Evolutionary conservation across 129 eudicot species (phyloP).

Genomic region (Helichrysum umbraculigerum): DNA sequence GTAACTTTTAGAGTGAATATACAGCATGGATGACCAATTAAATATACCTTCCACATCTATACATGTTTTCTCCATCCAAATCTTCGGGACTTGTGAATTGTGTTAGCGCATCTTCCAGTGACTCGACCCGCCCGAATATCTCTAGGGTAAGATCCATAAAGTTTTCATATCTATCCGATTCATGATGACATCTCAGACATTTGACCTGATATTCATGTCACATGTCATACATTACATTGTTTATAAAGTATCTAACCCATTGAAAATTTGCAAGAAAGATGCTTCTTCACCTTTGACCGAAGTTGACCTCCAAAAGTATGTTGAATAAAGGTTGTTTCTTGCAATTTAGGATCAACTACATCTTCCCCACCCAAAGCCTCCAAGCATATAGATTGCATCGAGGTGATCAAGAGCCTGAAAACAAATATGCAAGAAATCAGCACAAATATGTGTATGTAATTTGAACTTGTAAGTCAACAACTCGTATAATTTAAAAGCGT

Average conservation of each 20-base stretch:
- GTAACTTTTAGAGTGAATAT: not conserved
- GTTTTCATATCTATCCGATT: slow-evolving; percentile 78
- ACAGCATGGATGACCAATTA: slow-evolving; percentile 15
- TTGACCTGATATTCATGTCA: slow-evolving; percentile 53
- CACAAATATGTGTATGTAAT: not conserved
- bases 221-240: not conserved
- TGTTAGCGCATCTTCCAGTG: slow-evolving; percentile 81
- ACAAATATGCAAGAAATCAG: slow-evolving; percentile 13
- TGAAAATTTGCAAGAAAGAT: slow-evolving; percentile 14
- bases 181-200: slow-evolving; percentile 85
- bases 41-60: slow-evolving; percentile 84
- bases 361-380: slow-evolving; percentile 85
- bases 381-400: slow-evolving; percentile 93
- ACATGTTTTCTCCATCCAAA: slow-evolving; percentile 97
- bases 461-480: not conserved
- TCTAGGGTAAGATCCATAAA: slow-evolving; percentile 92
- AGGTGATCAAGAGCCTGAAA: slow-evolving; percentile 80
- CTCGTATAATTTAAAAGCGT: slow-evolving; percentile 5
- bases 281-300: slow-evolving; percentile 62
- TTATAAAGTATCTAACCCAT: not conserved
- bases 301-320: slow-evolving; percentile 93
- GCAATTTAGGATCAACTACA: slow-evolving; percentile 62
- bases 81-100: slow-evolving; percentile 90
- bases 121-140: slow-evolving; percentile 84
- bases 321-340: slow-evolving; percentile 89